Base-by-base conservation (phyloP, 1,139 yeast species). In the Candida sanyaensis region DNA sequence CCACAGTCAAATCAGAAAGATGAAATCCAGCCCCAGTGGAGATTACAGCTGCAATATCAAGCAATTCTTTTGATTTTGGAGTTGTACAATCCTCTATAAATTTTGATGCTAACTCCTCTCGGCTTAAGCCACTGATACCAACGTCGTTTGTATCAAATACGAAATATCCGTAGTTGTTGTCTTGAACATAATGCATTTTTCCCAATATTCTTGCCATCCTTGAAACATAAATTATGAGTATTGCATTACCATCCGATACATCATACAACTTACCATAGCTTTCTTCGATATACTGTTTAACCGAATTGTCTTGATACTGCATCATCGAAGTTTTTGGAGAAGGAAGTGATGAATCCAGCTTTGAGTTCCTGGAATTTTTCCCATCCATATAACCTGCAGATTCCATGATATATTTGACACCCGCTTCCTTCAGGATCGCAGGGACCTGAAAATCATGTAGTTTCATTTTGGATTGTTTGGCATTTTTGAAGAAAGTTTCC, bases 31-130 rank as follows among this genome's bases (percentile, higher is more conserved):
- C 69, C 21, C 77, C 66, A n/a, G 51, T 66, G 42, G 75, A 65
- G 13, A 76, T 67, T 26, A 81, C 69, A 1, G 81, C 73, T 1
- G 82, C 82, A 55, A 64, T 71, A 42, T 73, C 68, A 44, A 80
- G 54, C 27, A 79, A 40, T 0, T 44, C 34, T 21, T 47, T 49
- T 4, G 64, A 61, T 12, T 60, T 62, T 0, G 52, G 46, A 8
- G 57, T 51, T 7, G 65, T 43, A 6, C 60, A 52, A 2, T 50
- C 37, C 3, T 49, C 42, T 21, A 64, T 43, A 38, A 51, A 61
- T 12, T 48, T 33, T 6, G 44, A 37, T 4, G 61, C 37, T 8
- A 60, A 50, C 11, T 53, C 49, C 5, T 41, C 26, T 43, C 46
- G 43, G 7, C 31, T 46, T 10, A 24, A 6, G 1, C 47, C 50